phyloP scores from a whole-genome alignment of 2,329 filamentous ascomycete species.

The Thelonectria discophora region DNA sequence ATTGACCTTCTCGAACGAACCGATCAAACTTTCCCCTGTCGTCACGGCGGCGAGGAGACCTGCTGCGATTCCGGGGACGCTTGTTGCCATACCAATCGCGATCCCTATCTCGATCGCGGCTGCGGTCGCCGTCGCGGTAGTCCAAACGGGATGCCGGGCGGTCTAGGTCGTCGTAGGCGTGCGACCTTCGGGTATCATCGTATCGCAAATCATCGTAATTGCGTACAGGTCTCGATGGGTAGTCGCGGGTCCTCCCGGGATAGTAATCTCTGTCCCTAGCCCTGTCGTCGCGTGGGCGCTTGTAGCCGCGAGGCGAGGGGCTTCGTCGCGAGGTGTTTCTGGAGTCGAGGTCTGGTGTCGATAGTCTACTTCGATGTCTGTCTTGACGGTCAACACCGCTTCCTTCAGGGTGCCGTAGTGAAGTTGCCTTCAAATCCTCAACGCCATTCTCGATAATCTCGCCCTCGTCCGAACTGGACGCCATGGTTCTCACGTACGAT shows the following conservation, averaged over 20 bases:
- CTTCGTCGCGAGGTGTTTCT: constrained; percentile 58
- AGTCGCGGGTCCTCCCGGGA: constrained; percentile 57
- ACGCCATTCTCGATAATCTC: constrained; percentile 81
- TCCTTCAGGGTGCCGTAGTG: constrained; percentile 78
- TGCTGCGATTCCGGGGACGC: constrained; percentile 63
- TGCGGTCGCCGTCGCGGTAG: constrained; percentile 57
- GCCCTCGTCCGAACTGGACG: constrained; percentile 81
- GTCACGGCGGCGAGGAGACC: constrained; percentile 57
- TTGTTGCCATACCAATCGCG: constrained; percentile 62
- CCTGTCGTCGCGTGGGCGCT: constrained; percentile 72
- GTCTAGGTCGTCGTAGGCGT: constrained; percentile 67
- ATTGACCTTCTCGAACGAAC: constrained; percentile 44
- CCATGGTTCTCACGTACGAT: constrained; percentile 45
- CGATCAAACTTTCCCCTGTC: constrained; percentile 49
- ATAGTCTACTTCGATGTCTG: constrained; percentile 75
- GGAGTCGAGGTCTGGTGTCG: constrained; percentile 64
- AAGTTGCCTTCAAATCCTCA: constrained; percentile 82
- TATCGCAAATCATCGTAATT: constrained; percentile 67
- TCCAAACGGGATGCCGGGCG: constrained; percentile 55
- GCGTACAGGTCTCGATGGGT: constrained; percentile 68
- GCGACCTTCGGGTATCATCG: constrained; percentile 58
- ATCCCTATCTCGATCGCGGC: constrained; percentile 46
- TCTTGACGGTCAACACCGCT: constrained; percentile 90
- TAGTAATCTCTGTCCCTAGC: constrained; percentile 56
- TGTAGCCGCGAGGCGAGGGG: constrained; percentile 72